Conservation (phyloP, 768 basidiomycete species). For the Termitomyces titanicus region DNA sequence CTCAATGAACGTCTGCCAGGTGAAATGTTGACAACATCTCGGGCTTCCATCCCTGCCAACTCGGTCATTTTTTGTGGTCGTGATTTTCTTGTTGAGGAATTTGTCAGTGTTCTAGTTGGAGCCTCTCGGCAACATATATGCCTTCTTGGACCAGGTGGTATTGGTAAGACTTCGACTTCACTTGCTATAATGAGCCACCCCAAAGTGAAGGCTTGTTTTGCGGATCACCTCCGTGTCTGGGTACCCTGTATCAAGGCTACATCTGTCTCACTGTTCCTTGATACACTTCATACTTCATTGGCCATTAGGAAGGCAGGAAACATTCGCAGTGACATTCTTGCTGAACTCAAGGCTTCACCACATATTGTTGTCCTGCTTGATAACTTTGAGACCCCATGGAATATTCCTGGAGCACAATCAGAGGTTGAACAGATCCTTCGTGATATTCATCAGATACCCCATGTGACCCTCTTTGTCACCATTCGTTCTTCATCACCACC, state of each 20-base stretch:
- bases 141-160: slow-evolving; percentile 31
- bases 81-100: slow-evolving; percentile 1
- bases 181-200: slow-evolving; percentile 27
- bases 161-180: slow-evolving; percentile 30
- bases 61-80: slow-evolving; percentile 19
- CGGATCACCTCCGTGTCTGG: slow-evolving; percentile 21
- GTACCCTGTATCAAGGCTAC: slow-evolving; percentile 17
- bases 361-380: slow-evolving; percentile 26
- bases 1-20: not conserved
- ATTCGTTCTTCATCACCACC: slow-evolving; percentile 11
- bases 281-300: not conserved
- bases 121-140: slow-evolving; percentile 11
- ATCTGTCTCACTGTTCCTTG: not conserved
- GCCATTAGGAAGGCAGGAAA: not conserved
- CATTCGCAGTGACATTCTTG: not conserved
- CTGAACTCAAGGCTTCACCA: not conserved
- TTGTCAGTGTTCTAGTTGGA: slow-evolving; percentile 7
- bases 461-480: not conserved
- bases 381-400: slow-evolving; percentile 39
- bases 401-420: slow-evolving; percentile 18
- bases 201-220: slow-evolving; percentile 19
- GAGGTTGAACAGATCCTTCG: slow-evolving; percentile 11
- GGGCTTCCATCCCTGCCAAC: slow-evolving; percentile 8
- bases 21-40: not conserved
- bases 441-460: not conserved